Percentiles rank a stretch among this genome's conserved stretches.
Evolutionary conservation across 2,329 filamentous ascomycete species (phyloP).

Genomic region (Fusarium sp.): DNA sequence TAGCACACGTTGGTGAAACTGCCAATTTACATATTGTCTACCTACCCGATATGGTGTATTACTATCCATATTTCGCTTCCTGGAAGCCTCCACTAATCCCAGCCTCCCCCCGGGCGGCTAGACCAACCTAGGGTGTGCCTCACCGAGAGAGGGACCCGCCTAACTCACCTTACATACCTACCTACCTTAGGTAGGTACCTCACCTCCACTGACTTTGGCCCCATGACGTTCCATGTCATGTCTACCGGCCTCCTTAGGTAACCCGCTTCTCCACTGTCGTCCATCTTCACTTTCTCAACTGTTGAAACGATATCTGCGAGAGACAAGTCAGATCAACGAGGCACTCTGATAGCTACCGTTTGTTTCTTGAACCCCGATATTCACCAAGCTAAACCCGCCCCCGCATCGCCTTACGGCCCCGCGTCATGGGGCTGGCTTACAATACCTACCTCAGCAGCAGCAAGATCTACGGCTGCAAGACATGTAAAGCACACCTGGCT

Average conservation of each 20-base stretch:
- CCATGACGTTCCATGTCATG: slow-evolving; percentile 39
- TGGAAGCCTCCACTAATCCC: neutral
- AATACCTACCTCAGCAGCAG: slow-evolving; percentile 89
- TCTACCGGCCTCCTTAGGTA: neutral
- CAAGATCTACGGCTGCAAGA: slow-evolving; percentile 93
- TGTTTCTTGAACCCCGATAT: neutral
- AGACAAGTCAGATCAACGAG: neutral
- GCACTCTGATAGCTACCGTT: neutral
- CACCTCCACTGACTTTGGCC: slow-evolving; percentile 24
- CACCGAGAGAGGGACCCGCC: slow-evolving; percentile 10
- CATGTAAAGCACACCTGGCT: slow-evolving; percentile 94
- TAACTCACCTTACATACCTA: neutral
- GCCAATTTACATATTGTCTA: neutral
- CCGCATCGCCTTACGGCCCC: slow-evolving; percentile 14
- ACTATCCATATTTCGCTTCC: neutral
- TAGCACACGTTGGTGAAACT: neutral
- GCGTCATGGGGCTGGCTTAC: slow-evolving; percentile 85
- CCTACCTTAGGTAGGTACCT: neutral
- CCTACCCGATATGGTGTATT: neutral
- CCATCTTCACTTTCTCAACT: slow-evolving; percentile 15
- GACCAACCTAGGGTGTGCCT: slow-evolving; percentile 12
- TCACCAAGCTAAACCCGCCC: neutral
- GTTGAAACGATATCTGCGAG: neutral
- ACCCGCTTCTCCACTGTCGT: slow-evolving; percentile 11
- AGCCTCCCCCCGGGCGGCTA: neutral